A percentile compares a stretch with the other conserved stretches of the same genome.
Evolutionary conservation across 108 stramenopile genomes (phyloP).

Genomic region (Epithemia pelagica): DNA sequence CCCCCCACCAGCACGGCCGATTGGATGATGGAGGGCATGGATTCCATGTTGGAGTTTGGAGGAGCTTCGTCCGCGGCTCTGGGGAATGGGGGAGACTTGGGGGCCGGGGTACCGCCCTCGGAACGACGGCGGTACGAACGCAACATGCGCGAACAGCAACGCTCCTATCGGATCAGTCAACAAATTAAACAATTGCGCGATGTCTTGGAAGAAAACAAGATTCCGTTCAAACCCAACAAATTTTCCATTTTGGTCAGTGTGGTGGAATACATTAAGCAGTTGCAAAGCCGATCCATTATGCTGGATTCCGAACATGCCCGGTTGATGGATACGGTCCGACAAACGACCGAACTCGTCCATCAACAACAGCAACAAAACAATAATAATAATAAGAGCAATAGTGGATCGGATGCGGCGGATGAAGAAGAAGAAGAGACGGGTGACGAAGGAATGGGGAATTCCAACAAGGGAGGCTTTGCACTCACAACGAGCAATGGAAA

Average conservation of each 20-base stretch:
- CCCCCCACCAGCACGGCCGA: background rate
- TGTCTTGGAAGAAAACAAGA: conserved; percentile 59
- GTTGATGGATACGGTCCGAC: conserved; percentile 51
- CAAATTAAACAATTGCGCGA: conserved; percentile 75
- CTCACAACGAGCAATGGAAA: background rate
- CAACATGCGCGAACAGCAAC: conserved; percentile 80
- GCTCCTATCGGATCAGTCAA: conserved; percentile 67
- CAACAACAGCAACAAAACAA: background rate
- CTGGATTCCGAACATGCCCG: conserved; percentile 73
- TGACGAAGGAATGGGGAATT: background rate
- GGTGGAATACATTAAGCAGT: conserved; percentile 69
- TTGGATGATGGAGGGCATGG: background rate
- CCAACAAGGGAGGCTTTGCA: background rate
- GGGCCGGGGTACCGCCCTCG: conserved; percentile 20
- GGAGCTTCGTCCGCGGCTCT: background rate
- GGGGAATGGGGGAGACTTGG: background rate
- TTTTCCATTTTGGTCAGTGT: conserved; percentile 77
- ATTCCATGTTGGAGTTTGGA: background rate
- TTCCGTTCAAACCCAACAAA: conserved; percentile 79
- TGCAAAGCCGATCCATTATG: conserved; percentile 54
- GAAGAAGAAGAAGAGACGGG: background rate
- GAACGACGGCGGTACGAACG: conserved; percentile 65
- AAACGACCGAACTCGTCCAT: conserved; percentile 47
- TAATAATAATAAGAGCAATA: background rate
- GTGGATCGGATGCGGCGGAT: background rate